phyloP scores from a whole-genome alignment of 192 early-diverging fungal genomes.

The Paraglomus occultum region DNA sequence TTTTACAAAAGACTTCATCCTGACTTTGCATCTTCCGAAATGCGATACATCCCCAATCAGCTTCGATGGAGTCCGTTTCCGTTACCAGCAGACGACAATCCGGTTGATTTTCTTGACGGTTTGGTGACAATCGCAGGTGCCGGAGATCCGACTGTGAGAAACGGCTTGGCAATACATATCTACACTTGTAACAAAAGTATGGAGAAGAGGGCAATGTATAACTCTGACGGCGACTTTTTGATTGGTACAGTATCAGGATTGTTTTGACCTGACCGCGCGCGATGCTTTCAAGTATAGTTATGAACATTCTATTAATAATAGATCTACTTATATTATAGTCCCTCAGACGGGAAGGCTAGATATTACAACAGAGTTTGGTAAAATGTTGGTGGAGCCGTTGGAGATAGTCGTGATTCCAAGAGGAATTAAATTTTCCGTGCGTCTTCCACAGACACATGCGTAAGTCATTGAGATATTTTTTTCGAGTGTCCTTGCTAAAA shows the following conservation, averaged over 20 bases:
- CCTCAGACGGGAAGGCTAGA: constrained; percentile 90
- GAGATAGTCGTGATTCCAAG: constrained; percentile 94
- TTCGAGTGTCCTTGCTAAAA: neutral
- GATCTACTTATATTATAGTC: constrained; percentile 44
- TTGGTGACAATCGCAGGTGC: constrained; percentile 82
- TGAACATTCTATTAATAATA: neutral
- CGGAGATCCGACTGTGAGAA: constrained; percentile 73
- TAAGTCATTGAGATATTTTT: too few relatives aligned
- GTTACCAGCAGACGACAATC: constrained; percentile 47
- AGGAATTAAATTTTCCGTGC: constrained; percentile 83
- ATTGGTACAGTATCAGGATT: constrained; percentile 56
- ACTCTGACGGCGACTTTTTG: constrained; percentile 90
- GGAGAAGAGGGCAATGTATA: constrained; percentile 77
- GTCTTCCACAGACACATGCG: constrained; percentile 53
- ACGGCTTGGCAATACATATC: constrained; percentile 83
- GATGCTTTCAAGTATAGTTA: too few relatives aligned
- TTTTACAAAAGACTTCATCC: constrained; percentile 7
- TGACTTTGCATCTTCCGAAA: constrained; percentile 42
- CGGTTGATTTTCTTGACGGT: constrained; percentile 81
- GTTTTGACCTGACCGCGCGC: neutral
- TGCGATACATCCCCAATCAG: constrained; percentile 78
- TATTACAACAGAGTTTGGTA: constrained; percentile 90
- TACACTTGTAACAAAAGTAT: constrained; percentile 79
- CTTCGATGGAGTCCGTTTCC: constrained; percentile 92
- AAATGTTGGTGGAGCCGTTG: constrained; percentile 76